Evolutionary conservation across 2,329 filamentous ascomycete genomes (phyloP).

Genomic region (Lizonia empirigonia): DNA sequence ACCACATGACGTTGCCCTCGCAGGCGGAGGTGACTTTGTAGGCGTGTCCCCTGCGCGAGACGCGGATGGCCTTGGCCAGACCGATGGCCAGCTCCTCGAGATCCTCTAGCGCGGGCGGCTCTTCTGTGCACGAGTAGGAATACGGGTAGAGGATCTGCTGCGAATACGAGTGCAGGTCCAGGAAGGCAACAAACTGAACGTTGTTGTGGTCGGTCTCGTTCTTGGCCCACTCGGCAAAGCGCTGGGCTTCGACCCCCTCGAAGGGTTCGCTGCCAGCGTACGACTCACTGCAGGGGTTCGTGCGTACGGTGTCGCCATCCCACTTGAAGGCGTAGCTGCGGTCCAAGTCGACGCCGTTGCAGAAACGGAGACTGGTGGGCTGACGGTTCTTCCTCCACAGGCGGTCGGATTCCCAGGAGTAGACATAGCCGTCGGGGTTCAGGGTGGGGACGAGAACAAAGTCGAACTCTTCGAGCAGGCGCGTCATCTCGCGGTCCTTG

Average conservation of each 20-base stretch:
- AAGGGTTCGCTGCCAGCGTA: slow-evolving; percentile 86
- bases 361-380: slow-evolving; percentile 79
- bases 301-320: slow-evolving; percentile 67
- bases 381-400: slow-evolving; percentile 96
- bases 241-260: slow-evolving; percentile 77
- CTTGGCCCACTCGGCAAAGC: slow-evolving; percentile 79
- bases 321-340: slow-evolving; percentile 85
- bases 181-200: slow-evolving; percentile 77
- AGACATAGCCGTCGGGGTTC: slow-evolving; percentile 94
- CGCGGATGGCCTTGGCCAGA: slow-evolving; percentile 84
- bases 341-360: slow-evolving; percentile 86
- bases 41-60: slow-evolving; percentile 74
- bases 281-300: slow-evolving; percentile 88
- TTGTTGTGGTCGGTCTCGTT: slow-evolving; percentile 75
- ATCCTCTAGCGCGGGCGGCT: slow-evolving; percentile 87
- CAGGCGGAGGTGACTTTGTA: slow-evolving; percentile 79
- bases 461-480: slow-evolving; percentile 82
- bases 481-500: slow-evolving; percentile 71
- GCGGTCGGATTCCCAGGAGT: slow-evolving; percentile 89
- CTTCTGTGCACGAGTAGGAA: slow-evolving; percentile 76
- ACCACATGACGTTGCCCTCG: slow-evolving; percentile 69
- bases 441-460: slow-evolving; percentile 85
- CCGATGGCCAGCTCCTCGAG: slow-evolving; percentile 88
- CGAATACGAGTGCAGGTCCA: slow-evolving; percentile 94
- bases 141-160: slow-evolving; percentile 95